These are phyloP conservation scores for Metschnikowia koreensis DNA, from an alignment of 805 yeast species.

Conservation along the genomic window DNA sequence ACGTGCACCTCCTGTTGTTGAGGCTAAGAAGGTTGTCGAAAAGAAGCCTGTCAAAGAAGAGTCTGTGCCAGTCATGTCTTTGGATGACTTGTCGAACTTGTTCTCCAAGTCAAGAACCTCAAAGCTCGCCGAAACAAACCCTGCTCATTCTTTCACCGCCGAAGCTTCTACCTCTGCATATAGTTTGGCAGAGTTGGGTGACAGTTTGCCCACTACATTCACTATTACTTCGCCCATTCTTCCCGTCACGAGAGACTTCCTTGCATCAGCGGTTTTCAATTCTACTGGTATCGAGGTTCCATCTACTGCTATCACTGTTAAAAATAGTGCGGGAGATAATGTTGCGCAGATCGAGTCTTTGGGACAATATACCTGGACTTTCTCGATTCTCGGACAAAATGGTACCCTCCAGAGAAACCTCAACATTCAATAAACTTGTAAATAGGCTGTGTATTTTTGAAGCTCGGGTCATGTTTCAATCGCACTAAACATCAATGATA, in stretches of 20 bases:
- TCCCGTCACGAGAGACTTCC: slow-evolving; percentile 28
- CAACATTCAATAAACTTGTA: slow-evolving; percentile 17
- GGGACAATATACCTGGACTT: slow-evolving; percentile 30
- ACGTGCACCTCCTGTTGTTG: slow-evolving; percentile 5
- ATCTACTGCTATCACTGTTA: slow-evolving; percentile 21
- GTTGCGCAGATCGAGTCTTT: slow-evolving; percentile 21
- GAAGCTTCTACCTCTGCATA: slow-evolving; percentile 20
- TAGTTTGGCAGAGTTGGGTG: slow-evolving; percentile 32
- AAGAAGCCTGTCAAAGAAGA: slow-evolving; percentile 10
- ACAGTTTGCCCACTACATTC: slow-evolving; percentile 28
- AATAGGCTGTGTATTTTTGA: slow-evolving; percentile 8
- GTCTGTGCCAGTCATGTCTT: slow-evolving; percentile 28
- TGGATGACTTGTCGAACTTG: slow-evolving; percentile 38
- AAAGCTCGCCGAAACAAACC: slow-evolving; percentile 2
- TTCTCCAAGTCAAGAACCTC: slow-evolving; percentile 29
- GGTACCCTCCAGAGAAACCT: slow-evolving; percentile 18
- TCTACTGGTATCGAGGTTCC: slow-evolving; percentile 35
- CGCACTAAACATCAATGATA: not conserved
- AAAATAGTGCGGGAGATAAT: slow-evolving; percentile 10
- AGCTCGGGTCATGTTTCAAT: slow-evolving; percentile 2
- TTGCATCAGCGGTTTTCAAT: slow-evolving; percentile 26
- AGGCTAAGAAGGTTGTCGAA: slow-evolving; percentile 1
- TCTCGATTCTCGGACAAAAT: slow-evolving; percentile 29
- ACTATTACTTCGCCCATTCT: slow-evolving; percentile 17
- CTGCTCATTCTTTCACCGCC: slow-evolving; percentile 16